Conservation (phyloP, 1,284 basidiomycete genomes). For the Puccinia horiana region DNA sequence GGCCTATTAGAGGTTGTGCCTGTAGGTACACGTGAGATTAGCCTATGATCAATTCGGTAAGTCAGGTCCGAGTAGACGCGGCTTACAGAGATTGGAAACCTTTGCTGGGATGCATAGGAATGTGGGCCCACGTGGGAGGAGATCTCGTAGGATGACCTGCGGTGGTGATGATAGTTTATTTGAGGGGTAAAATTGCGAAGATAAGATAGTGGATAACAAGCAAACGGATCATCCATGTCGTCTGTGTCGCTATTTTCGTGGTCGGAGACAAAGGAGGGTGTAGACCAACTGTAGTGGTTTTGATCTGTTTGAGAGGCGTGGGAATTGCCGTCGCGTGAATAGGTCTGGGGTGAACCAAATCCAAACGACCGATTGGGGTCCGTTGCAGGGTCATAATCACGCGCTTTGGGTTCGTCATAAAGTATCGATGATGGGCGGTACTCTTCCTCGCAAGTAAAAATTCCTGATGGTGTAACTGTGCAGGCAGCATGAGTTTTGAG, state of each 20-base stretch:
- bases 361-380: not conserved
- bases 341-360: not conserved
- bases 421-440: not conserved
- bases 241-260: constrained; percentile 7
- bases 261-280: constrained; percentile 2
- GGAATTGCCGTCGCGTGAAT: not conserved
- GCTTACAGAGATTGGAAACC: not conserved
- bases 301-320: not conserved
- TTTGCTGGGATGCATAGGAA: not conserved
- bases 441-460: not conserved
- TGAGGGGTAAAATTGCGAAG: not conserved
- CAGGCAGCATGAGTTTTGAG: not conserved
- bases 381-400: not conserved
- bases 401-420: not conserved
- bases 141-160: not conserved
- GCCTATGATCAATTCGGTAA: not conserved
- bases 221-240: constrained; percentile 45
- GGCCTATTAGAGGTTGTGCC: not conserved
- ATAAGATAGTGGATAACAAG: constrained; percentile 17
- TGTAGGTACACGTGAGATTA: not conserved
- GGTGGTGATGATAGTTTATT: not conserved
- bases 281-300: constrained; percentile 3
- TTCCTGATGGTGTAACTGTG: not conserved
- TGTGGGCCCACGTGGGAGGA: not conserved
- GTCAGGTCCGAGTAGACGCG: not conserved